A percentile compares a stretch with the other conserved stretches of the same genome.
phyloP scores from a whole-genome alignment of 345 rosid species.

The Pugionium cornutum region DNA sequence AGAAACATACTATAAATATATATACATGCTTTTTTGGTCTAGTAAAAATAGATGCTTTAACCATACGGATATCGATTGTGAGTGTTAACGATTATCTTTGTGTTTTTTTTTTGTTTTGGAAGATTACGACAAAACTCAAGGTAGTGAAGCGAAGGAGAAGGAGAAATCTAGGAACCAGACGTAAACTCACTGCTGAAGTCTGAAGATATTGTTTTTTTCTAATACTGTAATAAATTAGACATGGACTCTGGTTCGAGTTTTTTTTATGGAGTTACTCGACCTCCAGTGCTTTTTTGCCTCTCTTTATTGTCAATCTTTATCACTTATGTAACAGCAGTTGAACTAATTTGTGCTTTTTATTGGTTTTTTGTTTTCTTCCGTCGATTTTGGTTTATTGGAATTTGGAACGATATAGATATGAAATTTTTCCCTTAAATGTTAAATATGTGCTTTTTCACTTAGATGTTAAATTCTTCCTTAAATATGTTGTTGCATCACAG shows the following conservation, averaged over 20 bases:
- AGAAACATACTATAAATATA: neutral
- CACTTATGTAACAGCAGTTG: conserved; percentile 9
- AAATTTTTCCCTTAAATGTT: no score
- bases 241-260: neutral
- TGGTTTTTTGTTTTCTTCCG: neutral
- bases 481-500: no score
- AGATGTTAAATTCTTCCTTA: no score
- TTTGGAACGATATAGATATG: no score
- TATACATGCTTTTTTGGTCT: neutral
- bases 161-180: conserved; percentile 64
- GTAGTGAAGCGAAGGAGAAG: conserved; percentile 75
- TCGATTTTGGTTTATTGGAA: neutral
- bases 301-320: neutral
- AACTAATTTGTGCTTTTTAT: neutral
- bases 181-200: conserved; percentile 4
- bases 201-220: neutral
- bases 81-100: conserved; percentile 5
- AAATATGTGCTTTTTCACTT: no score
- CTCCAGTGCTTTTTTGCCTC: neutral
- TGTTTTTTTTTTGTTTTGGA: neutral
- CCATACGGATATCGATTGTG: neutral
- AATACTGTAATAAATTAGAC: conserved; percentile 14
- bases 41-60: no score
- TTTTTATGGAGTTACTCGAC: neutral
- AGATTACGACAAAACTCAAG: conserved; percentile 74